A percentile compares a stretch with the other conserved stretches of the same genome.
These are phyloP conservation scores for Benincasa hispida DNA, from an alignment of 306 rosid genomes.

Conservation along the genomic window DNA sequence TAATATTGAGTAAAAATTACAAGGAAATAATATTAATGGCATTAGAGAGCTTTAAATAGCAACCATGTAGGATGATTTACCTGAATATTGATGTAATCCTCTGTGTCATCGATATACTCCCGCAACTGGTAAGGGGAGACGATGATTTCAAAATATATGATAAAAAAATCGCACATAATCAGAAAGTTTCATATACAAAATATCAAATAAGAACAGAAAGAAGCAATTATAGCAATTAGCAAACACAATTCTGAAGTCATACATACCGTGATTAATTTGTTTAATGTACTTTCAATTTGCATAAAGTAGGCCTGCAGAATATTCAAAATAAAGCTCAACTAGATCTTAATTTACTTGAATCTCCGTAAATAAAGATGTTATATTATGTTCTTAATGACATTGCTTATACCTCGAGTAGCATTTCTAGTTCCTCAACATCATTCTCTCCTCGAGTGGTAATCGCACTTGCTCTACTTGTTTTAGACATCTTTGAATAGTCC, in stretches of 20 bases:
- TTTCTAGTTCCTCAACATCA: constrained; percentile 84
- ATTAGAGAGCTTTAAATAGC: not conserved
- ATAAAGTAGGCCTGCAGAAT: constrained; percentile 69
- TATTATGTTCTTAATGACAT: not conserved
- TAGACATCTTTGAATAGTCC: constrained; percentile 53
- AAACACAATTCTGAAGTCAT: not conserved
- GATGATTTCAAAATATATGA: not conserved
- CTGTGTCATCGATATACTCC: constrained; percentile 77
- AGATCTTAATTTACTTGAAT: not conserved
- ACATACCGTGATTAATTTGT: constrained; percentile 56
- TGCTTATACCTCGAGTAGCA: constrained; percentile 56
- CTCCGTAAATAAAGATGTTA: not conserved
- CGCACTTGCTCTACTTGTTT: constrained; percentile 68
- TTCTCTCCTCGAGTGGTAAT: constrained; percentile 45
- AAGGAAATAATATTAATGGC: not conserved
- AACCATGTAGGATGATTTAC: constrained; percentile 10
- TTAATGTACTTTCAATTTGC: constrained; percentile 72
- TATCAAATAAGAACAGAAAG: not conserved
- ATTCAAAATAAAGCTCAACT: not conserved
- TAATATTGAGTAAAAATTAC: not conserved
- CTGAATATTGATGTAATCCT: constrained; percentile 89
- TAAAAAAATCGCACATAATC: not conserved
- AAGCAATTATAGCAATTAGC: not conserved
- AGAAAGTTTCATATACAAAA: constrained; percentile 17
- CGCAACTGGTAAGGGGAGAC: constrained; percentile 26